phyloP scores from a whole-genome alignment of 345 rosid species.

The Brassica incana region DNA sequence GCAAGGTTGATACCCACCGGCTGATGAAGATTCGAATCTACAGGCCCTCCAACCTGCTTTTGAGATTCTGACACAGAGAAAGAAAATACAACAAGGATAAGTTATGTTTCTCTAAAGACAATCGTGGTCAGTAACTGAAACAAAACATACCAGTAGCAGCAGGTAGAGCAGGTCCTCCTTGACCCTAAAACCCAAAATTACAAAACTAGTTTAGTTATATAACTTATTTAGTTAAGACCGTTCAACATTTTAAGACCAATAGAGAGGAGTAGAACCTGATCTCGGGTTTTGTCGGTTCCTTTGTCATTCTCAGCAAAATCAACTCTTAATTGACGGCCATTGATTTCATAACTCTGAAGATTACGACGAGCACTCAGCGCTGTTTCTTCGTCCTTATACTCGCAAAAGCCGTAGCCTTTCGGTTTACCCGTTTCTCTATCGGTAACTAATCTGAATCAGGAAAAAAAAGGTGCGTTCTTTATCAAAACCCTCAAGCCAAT shows the following conservation, averaged over 20 bases:
- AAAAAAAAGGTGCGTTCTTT: conserved; percentile 8
- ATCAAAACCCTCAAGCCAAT: conserved; percentile 15
- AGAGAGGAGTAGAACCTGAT: conserved; percentile 55
- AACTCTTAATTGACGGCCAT: conserved; percentile 94
- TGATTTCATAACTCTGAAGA: conserved; percentile 91
- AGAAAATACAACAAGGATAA: background rate
- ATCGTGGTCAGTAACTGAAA: background rate
- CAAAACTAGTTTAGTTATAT: too few relatives aligned
- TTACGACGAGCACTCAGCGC: conserved; percentile 98
- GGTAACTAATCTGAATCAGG: conserved; percentile 71
- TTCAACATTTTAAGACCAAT: background rate
- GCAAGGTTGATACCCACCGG: conserved; percentile 88
- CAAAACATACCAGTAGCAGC: conserved; percentile 54
- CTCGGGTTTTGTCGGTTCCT: conserved; percentile 72
- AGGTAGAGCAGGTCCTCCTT: conserved; percentile 79
- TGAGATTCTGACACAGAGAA: conserved; percentile 49
- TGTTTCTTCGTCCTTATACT: conserved; percentile 97
- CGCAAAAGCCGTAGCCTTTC: conserved; percentile 98
- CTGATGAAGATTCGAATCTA: conserved; percentile 59
- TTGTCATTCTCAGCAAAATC: conserved; percentile 99
- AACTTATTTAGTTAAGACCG: too few relatives aligned
- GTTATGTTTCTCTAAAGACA: background rate
- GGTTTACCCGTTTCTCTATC: conserved; percentile 99
- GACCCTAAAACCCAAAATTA: conserved; percentile 46
- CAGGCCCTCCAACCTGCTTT: conserved; percentile 63